phyloP scores from a whole-genome alignment of 2,329 filamentous ascomycete genomes.

The Phoma sp. region DNA sequence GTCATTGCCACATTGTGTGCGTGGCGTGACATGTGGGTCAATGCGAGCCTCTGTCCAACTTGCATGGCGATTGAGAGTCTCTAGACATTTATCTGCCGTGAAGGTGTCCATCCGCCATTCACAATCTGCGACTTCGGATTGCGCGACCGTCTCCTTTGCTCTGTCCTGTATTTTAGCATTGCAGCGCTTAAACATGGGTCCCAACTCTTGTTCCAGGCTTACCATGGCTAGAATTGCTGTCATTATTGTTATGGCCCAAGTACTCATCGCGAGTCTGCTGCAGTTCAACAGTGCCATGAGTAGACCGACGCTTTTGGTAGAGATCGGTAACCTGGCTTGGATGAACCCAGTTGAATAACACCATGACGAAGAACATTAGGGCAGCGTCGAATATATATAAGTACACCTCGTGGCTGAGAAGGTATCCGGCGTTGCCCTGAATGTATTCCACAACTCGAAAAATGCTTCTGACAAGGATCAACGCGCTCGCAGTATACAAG shows the following conservation, averaged over 20 bases:
- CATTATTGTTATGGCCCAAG: background rate
- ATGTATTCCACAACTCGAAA: constrained; percentile 60
- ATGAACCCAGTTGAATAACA: constrained; percentile 49
- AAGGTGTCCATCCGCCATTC: background rate
- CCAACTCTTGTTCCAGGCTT: background rate
- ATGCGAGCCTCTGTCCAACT: background rate
- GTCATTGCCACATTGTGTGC: too few species aligned
- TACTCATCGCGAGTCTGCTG: constrained; percentile 8
- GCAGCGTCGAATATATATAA: constrained; percentile 57
- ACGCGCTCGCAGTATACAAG: constrained; percentile 53
- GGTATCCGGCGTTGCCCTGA: constrained; percentile 53
- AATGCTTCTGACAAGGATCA: constrained; percentile 60
- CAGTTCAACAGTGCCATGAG: constrained; percentile 10
- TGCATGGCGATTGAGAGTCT: too few species aligned
- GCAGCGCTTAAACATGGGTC: background rate
- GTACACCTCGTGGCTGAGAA: constrained; percentile 54
- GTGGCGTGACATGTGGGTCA: too few species aligned
- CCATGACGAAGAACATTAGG: constrained; percentile 55
- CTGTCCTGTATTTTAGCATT: background rate
- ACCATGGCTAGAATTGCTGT: background rate
- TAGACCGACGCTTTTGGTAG: constrained; percentile 17
- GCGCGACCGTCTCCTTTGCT: background rate
- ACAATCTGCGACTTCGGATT: background rate
- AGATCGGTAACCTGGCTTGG: constrained; percentile 40
- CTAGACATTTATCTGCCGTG: background rate